Conservation (phyloP, 495 filamentous ascomycete species). For the Hyaloscypha finlandica region DNA sequence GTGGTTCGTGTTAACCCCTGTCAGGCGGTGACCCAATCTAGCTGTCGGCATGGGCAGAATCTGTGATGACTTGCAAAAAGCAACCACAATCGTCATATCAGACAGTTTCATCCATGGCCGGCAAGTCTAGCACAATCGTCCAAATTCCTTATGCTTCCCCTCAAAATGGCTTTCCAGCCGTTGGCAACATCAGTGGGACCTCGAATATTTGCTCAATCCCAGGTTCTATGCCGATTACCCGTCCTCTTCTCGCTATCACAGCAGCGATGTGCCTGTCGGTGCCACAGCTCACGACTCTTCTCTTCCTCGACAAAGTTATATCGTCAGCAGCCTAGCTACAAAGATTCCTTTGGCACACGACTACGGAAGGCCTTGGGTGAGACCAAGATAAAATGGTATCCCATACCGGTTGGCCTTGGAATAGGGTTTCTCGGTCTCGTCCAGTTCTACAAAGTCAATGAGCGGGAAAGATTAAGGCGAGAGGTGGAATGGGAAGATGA, state of each 20-base stretch:
- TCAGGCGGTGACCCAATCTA: neutral
- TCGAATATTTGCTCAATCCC: constrained; percentile 9
- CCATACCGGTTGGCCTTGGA: constrained; percentile 90
- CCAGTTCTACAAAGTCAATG: constrained; percentile 78
- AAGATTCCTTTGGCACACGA: constrained; percentile 63
- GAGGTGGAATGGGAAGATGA: constrained; percentile 52
- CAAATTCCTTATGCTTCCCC: neutral
- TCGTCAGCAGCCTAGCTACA: constrained; percentile 44
- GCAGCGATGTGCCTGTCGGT: constrained; percentile 10
- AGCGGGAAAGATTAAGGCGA: constrained; percentile 54
- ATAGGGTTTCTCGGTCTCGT: constrained; percentile 82
- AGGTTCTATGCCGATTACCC: constrained; percentile 16
- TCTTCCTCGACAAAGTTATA: constrained; percentile 43
- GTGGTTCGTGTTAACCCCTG: neutral
- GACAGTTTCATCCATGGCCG: neutral
- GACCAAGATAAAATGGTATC: constrained; percentile 90
- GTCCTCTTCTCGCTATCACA: constrained; percentile 1
- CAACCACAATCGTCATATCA: constrained; percentile 4
- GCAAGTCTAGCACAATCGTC: neutral
- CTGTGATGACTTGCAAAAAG: neutral
- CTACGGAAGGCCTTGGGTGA: constrained; percentile 63
- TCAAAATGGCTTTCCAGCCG: constrained; percentile 18
- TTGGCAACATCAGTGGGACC: constrained; percentile 17
- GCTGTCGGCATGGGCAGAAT: neutral
- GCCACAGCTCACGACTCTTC: constrained; percentile 35